phyloP scores from a whole-genome alignment of 306 rosid species.

The Prunus davidiana region DNA sequence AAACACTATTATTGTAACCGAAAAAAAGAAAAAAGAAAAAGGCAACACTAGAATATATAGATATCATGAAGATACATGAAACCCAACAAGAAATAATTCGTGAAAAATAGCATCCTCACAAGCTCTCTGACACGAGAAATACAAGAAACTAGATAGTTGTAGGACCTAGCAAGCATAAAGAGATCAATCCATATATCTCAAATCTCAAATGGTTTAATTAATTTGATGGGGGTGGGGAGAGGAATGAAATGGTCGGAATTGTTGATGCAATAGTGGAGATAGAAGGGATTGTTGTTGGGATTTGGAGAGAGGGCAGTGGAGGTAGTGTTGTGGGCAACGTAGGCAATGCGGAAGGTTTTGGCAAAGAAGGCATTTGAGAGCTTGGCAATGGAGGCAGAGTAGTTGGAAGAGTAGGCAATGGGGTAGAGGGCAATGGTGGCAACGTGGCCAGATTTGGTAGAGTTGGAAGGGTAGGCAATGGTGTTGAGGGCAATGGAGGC shows the following conservation, averaged over 20 bases:
- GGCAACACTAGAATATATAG: not conserved
- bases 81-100: not conserved
- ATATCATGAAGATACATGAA: not conserved
- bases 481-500: slow-evolving; percentile 16
- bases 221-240: slow-evolving; percentile 26
- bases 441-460: slow-evolving; percentile 8
- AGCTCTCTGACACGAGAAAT: not conserved
- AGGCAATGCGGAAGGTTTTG: not conserved
- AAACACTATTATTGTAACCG: no score
- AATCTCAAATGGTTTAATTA: not conserved
- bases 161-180: not conserved
- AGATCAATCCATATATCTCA: not conserved
- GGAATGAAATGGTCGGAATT: slow-evolving; percentile 16
- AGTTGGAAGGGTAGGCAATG: slow-evolving; percentile 12
- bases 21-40: no score
- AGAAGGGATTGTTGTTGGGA: slow-evolving; percentile 16
- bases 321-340: not conserved
- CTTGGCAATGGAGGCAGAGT: slow-evolving; percentile 19
- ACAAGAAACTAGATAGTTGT: not conserved
- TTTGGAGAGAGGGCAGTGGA: slow-evolving; percentile 1
- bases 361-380: slow-evolving; percentile 6
- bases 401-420: slow-evolving; percentile 8
- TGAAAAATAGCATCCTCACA: not conserved
- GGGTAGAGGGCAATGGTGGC: no score
- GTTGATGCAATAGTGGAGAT: slow-evolving; percentile 4